Evolutionary conservation across 2,329 filamentous ascomycete species (phyloP), one percentile per base, ranked within the genome.

Genomic region (Diaporthe sp.): DNA sequence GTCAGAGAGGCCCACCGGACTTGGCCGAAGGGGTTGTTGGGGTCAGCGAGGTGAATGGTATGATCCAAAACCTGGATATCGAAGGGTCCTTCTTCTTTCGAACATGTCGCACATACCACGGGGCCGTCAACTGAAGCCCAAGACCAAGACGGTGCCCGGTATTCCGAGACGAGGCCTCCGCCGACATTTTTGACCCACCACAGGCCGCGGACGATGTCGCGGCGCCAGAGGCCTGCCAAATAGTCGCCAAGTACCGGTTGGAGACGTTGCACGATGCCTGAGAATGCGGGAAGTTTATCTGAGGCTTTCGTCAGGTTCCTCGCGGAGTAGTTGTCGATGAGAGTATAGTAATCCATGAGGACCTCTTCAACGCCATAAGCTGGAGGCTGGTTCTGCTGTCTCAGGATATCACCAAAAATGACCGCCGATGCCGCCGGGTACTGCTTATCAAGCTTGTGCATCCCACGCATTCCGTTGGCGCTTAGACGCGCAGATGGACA

Each of bases 111-210:
- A 31, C 8, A 7, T 31, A 4, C 2, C 10, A 57, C 6, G 13
- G 25, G 15, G 25, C 53, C 25, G 28, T 57, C 28, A 4, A 34
- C 13, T 15, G 28, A 57, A 57, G 71, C 71, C 71, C 71, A 72
- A 44, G 55, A 61, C 71, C 57, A 72, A 2, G 57, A 72, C 12
- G 71, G 71, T 46, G 44, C 57, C n/a, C 71, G 57, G 12, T 22
- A 62, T 17, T 46, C 7, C 19, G 15, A 61, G 28, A 4, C 39
- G 39, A 22, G 57, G 17, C 57, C 31, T 62, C 7, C 13, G 10
- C 19, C 42, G 1, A 10, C 25, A 10, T 42, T 19, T 19, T 51
- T 34, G 13, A 9, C n/a, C 57, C 57, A 72, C 9, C 25, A 72
- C 7, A 72, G 42, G 2, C 57, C 44, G 2, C 57, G 71, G 8